phyloP scores from a whole-genome alignment of 495 filamentous ascomycete genomes.

The Jackrogersella minutella region DNA sequence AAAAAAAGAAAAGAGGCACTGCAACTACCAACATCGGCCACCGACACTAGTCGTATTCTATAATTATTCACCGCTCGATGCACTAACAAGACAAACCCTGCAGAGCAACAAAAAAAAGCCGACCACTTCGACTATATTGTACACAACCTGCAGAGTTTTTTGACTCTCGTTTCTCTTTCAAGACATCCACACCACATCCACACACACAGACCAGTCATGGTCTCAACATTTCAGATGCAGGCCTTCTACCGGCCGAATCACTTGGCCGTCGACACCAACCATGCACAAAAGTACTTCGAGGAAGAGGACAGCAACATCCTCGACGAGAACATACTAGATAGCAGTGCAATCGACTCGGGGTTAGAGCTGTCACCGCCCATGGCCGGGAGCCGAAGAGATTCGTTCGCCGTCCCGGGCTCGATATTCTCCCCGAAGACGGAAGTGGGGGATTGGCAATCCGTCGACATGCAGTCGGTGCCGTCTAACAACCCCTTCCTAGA shows the following conservation, averaged over 20 bases:
- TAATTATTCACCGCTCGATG: conserved; percentile 39
- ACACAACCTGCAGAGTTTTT: conserved; percentile 27
- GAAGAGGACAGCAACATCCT: conserved; percentile 84
- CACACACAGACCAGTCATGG: conserved; percentile 52
- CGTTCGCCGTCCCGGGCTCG: conserved; percentile 71
- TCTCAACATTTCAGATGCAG: conserved; percentile 60
- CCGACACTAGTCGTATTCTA: conserved; percentile 21
- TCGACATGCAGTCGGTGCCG: conserved; percentile 63
- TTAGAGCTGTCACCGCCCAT: conserved; percentile 74
- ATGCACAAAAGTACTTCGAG: conserved; percentile 69
- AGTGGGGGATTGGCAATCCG: conserved; percentile 66
- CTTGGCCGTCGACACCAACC: conserved; percentile 67
- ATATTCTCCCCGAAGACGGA: conserved; percentile 79
- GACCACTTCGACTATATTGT: conserved; percentile 40
- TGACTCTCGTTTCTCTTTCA: conserved; percentile 27
- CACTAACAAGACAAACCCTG: conserved; percentile 49
- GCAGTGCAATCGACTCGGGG: conserved; percentile 66
- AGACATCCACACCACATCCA: conserved; percentile 19
- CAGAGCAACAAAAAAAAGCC: conserved; percentile 36
- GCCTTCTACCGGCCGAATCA: conserved; percentile 70
- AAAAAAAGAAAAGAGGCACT: conserved; percentile 25
- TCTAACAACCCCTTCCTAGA: conserved; percentile 71
- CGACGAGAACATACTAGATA: conserved; percentile 85
- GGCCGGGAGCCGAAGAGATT: conserved; percentile 71
- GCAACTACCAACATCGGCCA: conserved; percentile 15